Conservation (phyloP, 2,329 filamentous ascomycete species). For the Colletotrichum euphorbiae region DNA sequence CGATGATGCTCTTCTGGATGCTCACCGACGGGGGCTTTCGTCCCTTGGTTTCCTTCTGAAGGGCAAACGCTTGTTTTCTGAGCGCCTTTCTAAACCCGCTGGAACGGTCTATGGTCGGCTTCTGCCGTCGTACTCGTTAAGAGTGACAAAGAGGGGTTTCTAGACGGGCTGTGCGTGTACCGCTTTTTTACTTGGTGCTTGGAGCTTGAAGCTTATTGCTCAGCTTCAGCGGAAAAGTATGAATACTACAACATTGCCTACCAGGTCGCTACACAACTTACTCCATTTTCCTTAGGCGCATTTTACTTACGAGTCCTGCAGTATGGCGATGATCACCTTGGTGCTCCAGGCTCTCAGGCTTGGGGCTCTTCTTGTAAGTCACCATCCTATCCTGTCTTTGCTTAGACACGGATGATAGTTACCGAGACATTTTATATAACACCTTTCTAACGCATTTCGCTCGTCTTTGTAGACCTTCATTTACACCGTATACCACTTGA, state of each 20-base stretch:
- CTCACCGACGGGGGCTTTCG: background rate
- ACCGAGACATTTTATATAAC: background rate
- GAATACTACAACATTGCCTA: background rate
- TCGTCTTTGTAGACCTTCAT: background rate
- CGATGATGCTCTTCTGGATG: background rate
- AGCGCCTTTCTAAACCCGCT: background rate
- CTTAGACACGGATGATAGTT: too few relatives aligned
- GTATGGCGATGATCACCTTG: conserved; percentile 1
- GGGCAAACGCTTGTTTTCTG: background rate
- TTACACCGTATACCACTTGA: conserved; percentile 15
- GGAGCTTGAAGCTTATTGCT: too few relatives aligned
- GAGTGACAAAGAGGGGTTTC: background rate
- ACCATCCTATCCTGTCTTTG: too few relatives aligned
- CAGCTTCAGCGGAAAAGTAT: background rate
- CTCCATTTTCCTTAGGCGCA: too few relatives aligned
- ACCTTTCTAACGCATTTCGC: background rate
- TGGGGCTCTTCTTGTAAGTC: background rate
- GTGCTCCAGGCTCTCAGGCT: conserved; percentile 15
- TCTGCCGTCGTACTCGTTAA: conserved; percentile 16
- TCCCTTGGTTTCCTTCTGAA: background rate
- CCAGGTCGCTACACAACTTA: too few relatives aligned
- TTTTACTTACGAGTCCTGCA: background rate
- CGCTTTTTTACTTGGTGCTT: background rate
- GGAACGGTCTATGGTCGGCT: background rate
- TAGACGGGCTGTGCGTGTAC: background rate